Base-by-base conservation (phyloP, 805 yeast species). In the Candida coquimbonensis region DNA sequence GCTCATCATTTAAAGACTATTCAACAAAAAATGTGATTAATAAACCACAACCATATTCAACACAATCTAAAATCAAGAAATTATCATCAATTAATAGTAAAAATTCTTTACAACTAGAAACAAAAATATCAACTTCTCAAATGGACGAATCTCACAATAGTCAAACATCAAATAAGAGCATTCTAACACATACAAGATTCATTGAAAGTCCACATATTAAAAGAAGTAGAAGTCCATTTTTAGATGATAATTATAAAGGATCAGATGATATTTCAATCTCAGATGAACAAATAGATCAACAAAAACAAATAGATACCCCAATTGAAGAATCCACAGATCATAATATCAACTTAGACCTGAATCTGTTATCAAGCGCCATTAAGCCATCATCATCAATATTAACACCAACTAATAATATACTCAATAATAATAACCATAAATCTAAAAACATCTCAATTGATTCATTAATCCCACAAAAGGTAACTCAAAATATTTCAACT, bases 271-370 rank as follows among this genome's bases (percentile, higher is more conserved):
- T 56, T 16, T 24, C 41, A 9, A 14, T 12, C 46, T 5, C 42
- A 12, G 50, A 40, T 1, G 42, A 50, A 24, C 49, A 43, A 0
- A 38, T 50, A 4, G 52, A 53, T 39, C 14, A 29, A 29, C 13
- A 12, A 11, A 29, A 29, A 9, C 14, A 29, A 9, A 11, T 29
- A 11, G 63, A 59, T 37, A 53, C 29, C 11, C 63, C 63, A n/a
- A 49, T 59, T 16, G 63, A 56, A 45, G 63, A 58, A 32, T 57
- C 62, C 19, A 59, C 62, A 4, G 60, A 56, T 41, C 60, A 59
- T 40, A 56, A 55, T 39, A 56, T 59, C 26, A 40, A 46, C 7
- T 13, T 29, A 11, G 14, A 29, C 13, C 9, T 29, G 3, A 29
- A 29, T 29, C 12, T 13, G 6, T 29, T 29, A 29, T 11, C 13